Conservation (phyloP, 2,329 filamentous ascomycete genomes). For the Alternaria ethzedia region DNA sequence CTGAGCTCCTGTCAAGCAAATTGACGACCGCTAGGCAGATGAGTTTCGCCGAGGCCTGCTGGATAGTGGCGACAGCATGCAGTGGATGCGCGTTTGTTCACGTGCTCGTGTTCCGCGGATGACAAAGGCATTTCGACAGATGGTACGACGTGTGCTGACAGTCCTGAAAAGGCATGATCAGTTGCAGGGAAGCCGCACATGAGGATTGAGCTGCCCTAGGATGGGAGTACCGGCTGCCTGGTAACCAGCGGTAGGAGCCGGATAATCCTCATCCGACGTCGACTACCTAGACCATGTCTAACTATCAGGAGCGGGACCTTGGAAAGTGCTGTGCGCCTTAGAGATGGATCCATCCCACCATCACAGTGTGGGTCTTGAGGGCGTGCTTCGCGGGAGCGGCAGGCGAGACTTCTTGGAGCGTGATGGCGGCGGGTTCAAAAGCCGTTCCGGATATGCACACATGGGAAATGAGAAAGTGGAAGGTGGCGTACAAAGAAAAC, state of each 20-base stretch:
- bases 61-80: not conserved
- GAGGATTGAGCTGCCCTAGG: not conserved
- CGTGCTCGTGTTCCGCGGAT: not conserved
- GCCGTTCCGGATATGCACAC: not conserved
- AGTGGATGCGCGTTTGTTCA: not conserved
- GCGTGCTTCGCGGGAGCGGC: not conserved
- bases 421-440: not conserved
- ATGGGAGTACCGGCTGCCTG: constrained; percentile 7
- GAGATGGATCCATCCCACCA: not conserved
- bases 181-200: constrained; percentile 5
- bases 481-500: not conserved
- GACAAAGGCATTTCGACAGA: not conserved
- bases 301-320: not conserved
- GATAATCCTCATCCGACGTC: constrained; percentile 4
- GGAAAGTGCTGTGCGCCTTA: not conserved
- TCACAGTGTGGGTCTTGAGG: not conserved
- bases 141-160: constrained; percentile 8
- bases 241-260: constrained; percentile 28
- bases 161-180: not conserved
- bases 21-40: not conserved
- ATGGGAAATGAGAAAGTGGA: not conserved
- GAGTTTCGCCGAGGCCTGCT: not conserved
- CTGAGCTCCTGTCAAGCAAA: not conserved
- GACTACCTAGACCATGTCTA: not conserved
- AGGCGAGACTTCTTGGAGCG: not conserved